Base-by-base conservation (phyloP, 768 basidiomycete genomes). In the Mycena indigotica region DNA sequence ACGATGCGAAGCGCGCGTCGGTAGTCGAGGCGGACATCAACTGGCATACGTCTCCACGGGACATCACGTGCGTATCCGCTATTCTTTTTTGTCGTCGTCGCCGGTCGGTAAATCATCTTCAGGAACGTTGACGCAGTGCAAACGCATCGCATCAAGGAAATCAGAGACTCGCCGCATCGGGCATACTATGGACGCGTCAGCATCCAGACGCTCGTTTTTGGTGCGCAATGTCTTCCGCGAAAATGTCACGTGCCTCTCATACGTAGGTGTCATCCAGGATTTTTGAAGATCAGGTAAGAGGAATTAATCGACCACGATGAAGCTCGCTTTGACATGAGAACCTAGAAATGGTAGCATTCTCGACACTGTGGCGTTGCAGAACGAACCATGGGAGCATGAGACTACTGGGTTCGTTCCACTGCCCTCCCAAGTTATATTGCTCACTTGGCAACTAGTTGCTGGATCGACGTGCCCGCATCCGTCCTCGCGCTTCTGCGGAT, bases 51-150 rank as follows among this genome's bases (percentile, higher is more conserved):
- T 81, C 79, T 28, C 88, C 86, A 24, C 80, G 90, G 65, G 91
- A 93, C 71, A 88, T 82, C 59, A 93, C 90, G 89, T 90, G 65
- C 58, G 85, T 67, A 29, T 30, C 41, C 62, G 13, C 25, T 32
- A 19, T 24, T 17, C 48, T 38, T n/a, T 38, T n/a, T 10, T n/a
- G 10, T 38, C 35, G n/a, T 38, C 35, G 35, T 38, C 12, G 35
- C 35, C 35, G n/a, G n/a, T n/a, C n/a, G n/a, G n/a, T n/a, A n/a
- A n/a, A n/a, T n/a, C n/a, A 38, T 38, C 41, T 23, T 6, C 23
- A 93, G 90, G 12, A 82, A 93, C 64, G 77, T 94, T 51, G 85
- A 95, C 64, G 86, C 94, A 5, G 72, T 85, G 41, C 86, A 91
- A 64, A 91, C 90, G 0, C 80, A 84, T 61, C 86, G 91, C 17